These are phyloP conservation scores for Oryza glumipatula DNA, from an alignment of 176 grass and related monocot species.

Conservation along the genomic window DNA sequence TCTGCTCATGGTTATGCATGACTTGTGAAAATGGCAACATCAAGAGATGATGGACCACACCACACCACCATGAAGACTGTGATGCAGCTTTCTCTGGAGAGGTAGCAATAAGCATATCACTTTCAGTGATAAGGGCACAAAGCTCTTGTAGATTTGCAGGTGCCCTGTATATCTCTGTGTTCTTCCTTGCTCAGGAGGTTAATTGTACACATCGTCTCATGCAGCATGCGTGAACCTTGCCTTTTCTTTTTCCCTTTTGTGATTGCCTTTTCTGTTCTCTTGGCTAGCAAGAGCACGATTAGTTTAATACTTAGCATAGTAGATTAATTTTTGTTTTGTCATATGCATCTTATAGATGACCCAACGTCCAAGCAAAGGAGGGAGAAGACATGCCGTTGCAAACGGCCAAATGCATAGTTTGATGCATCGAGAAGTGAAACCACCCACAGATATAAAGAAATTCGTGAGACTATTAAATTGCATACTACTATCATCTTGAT, in stretches of 20 bases:
- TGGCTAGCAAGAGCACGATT: neutral
- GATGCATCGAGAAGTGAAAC: conserved; percentile 30
- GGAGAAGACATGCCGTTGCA: conserved; percentile 34
- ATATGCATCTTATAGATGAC: neutral
- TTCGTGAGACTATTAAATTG: conserved; percentile 29
- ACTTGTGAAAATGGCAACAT: conserved; percentile 9
- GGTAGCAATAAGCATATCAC: conserved; percentile 41
- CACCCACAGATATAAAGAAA: neutral
- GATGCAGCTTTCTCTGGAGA: conserved; percentile 29
- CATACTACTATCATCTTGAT: conserved; percentile 5
- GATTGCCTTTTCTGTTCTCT: neutral
- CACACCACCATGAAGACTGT: conserved; percentile 40
- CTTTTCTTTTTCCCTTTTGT: conserved; percentile 19
- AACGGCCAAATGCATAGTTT: conserved; percentile 32
- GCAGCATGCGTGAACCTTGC: conserved; percentile 36
- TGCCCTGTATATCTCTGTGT: neutral
- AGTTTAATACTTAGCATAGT: neutral
- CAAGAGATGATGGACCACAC: conserved; percentile 24
- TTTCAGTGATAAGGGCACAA: conserved; percentile 39
- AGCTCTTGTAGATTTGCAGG: conserved; percentile 27
- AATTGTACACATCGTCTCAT: conserved; percentile 40
- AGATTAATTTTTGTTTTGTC: neutral
- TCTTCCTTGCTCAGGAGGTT: conserved; percentile 33
- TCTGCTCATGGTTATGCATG: conserved; percentile 15
- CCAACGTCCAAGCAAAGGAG: conserved; percentile 28